Conservation (phyloP, 306 rosid genomes). For the Acmispon strigosus region DNA sequence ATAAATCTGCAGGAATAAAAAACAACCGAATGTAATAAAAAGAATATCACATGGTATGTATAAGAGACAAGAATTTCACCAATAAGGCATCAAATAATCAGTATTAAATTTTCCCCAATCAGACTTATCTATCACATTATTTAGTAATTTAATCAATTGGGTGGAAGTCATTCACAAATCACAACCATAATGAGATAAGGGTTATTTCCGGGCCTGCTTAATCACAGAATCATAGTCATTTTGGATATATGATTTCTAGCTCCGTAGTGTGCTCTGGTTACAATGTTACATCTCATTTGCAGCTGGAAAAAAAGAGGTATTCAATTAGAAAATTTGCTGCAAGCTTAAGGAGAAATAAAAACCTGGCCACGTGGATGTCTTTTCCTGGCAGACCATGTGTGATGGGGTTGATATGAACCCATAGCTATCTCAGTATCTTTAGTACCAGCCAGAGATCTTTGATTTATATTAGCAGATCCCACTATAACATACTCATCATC, state of each 20-base stretch:
- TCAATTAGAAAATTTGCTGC: neutral
- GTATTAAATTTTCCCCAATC: neutral
- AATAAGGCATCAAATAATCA: neutral
- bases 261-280: neutral
- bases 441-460: conserved; percentile 94
- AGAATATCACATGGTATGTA: conserved; percentile 1
- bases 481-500: conserved; percentile 85
- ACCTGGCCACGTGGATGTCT: conserved; percentile 86
- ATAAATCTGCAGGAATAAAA: conserved; percentile 51
- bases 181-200: neutral
- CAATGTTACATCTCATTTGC: conserved; percentile 5
- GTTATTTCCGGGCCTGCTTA: neutral
- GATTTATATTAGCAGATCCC: conserved; percentile 97
- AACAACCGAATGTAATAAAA: neutral
- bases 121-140: neutral
- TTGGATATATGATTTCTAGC: neutral
- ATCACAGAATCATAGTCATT: neutral
- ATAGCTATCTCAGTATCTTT: conserved; percentile 97
- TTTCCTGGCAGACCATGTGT: conserved; percentile 57
- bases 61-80: conserved; percentile 2
- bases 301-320: neutral
- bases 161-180: neutral
- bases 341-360: conserved; percentile 21
- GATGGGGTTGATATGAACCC: conserved; percentile 93
- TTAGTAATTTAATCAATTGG: conserved; percentile 1